Base-by-base conservation (phyloP, 106 monocot genomes). In the Narthecium ossifragum region DNA sequence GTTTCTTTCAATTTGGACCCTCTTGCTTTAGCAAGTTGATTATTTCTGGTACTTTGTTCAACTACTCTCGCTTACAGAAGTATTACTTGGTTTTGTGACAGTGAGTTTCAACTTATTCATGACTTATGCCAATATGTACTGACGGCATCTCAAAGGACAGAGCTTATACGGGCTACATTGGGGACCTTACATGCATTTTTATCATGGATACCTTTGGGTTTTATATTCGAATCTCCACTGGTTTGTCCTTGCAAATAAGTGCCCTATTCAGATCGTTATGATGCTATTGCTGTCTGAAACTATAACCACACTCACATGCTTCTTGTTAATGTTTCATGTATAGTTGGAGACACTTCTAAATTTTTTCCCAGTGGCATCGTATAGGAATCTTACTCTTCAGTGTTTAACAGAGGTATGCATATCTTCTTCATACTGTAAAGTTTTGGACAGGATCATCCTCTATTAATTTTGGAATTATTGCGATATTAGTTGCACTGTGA, bases 61-160 rank as follows among this genome's bases (percentile, higher is more conserved):
- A n/a, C n/a, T n/a, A n/a, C n/a, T n/a, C n/a, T n/a, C n/a, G n/a
- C n/a, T n/a, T n/a, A n/a, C n/a, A n/a, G n/a, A n/a, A n/a, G n/a
- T n/a, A n/a, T n/a, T n/a, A n/a, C n/a, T 54, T 73, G 39, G 24
- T 50, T 71, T 56, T 7, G 52, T 14, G 54, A 71, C 98, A 99
- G 91, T 54, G 98, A 99, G 63, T 99, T 99, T 70, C 98, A 91
- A 50, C 86, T 99, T 45, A 92, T 99, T 73, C 98, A 99, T 61
- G 91, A 88, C 75, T 70, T 99, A 59, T 99, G 98, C 73, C 77
- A 88, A 67, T 92, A 88, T 75, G 91, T 99, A 8, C 64, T 99
- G 36, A 85, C 88, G 13, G 98, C 88, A 67, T 91, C 98, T 27
- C 98, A 88, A 76, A 84, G 87, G 69, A 67, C 91, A 46, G 98